A percentile compares a stretch with the other conserved stretches of the same genome.
These are phyloP conservation scores for Nissolia schottii DNA, from an alignment of 306 rosid genomes.

Conservation along the genomic window DNA sequence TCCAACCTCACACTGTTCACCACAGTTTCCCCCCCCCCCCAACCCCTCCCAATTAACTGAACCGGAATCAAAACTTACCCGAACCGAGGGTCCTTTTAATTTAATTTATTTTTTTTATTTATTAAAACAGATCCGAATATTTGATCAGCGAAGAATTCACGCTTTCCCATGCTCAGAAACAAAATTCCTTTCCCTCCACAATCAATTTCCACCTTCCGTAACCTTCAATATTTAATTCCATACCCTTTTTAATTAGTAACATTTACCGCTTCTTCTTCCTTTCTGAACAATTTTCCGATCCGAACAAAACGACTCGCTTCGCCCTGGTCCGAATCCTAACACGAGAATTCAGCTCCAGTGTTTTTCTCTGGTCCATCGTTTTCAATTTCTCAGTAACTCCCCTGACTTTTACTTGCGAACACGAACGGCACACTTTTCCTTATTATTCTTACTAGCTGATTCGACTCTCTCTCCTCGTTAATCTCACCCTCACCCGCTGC, in stretches of 20 bases:
- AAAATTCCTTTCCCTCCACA: conserved; percentile 69
- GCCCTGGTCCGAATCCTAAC: conserved; percentile 33
- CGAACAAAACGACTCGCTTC: conserved; percentile 3
- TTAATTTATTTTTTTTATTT: neutral
- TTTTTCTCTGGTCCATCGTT: conserved; percentile 11
- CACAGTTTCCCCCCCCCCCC: neutral
- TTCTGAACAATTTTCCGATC: conserved; percentile 7
- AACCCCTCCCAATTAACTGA: neutral
- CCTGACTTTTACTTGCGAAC: neutral
- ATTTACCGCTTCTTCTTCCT: conserved; percentile 32
- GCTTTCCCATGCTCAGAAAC: conserved; percentile 36
- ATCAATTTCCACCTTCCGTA: conserved; percentile 8
- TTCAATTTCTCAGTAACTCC: neutral
- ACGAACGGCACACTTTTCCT: neutral
- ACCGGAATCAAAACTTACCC: neutral
- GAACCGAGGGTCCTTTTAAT: neutral
- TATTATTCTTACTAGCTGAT: neutral
- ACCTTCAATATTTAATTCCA: neutral
- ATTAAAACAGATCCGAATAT: conserved; percentile 28
- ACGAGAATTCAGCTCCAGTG: neutral
- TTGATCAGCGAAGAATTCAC: conserved; percentile 42
- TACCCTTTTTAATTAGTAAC: neutral
- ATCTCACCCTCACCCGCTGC: conserved; percentile 15
- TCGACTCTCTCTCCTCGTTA: neutral
- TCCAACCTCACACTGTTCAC: conserved; percentile 22